Conservation (phyloP, 169 alveolate genomes). For the Eimeria sp. region DNA sequence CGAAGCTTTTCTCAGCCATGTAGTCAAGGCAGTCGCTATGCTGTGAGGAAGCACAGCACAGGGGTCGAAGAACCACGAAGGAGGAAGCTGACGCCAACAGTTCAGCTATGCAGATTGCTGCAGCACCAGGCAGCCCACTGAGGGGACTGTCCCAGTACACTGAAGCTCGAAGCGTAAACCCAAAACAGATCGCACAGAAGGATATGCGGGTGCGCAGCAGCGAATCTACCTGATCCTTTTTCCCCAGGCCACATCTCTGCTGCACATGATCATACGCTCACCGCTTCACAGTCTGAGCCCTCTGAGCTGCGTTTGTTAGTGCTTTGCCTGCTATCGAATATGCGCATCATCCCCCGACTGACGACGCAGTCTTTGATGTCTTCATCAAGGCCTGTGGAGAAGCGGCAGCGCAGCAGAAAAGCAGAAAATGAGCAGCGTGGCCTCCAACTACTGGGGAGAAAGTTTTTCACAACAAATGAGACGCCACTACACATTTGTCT, state of each 20-base stretch:
- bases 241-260: neutral
- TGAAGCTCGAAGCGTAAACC: neutral
- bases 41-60: slow-evolving; percentile 15
- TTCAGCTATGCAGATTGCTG: neutral
- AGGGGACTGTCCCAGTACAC: neutral
- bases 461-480: neutral
- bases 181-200: no score
- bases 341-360: slow-evolving; percentile 55
- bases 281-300: slow-evolving; percentile 36
- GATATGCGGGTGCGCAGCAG: neutral
- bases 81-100: neutral
- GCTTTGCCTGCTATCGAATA: slow-evolving; percentile 27
- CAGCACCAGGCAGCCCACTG: neutral
- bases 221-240: neutral
- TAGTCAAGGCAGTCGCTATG: slow-evolving; percentile 69
- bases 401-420: neutral
- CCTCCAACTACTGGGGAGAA: neutral
- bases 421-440: neutral
- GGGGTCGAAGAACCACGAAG: neutral
- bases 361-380: slow-evolving; percentile 40
- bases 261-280: neutral
- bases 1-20: neutral
- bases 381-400: slow-evolving; percentile 42
- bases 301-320: neutral
- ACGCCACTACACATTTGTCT: neutral